These are phyloP conservation scores for Serendipita indica DNA, from an alignment of 768 basidiomycete genomes.

Conservation along the genomic window DNA sequence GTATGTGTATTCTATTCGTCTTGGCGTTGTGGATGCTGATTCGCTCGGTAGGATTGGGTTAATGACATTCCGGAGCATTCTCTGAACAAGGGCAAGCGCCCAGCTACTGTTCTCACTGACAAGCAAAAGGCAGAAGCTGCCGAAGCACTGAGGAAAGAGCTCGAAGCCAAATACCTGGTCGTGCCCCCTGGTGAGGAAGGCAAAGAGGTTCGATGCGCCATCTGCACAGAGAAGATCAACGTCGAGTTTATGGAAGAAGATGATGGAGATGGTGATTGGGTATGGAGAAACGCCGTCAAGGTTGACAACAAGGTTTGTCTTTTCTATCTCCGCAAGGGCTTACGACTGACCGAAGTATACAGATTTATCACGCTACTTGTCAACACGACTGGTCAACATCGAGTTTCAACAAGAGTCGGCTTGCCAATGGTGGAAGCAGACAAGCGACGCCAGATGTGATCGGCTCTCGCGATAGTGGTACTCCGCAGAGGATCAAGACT, in stretches of 20 bases:
- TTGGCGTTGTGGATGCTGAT: slow-evolving; percentile 2
- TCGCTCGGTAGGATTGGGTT: slow-evolving; percentile 64
- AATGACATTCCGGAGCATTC: slow-evolving; percentile 42
- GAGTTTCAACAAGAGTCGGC: slow-evolving; percentile 15
- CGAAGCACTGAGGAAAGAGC: slow-evolving; percentile 51
- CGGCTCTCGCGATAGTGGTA: neutral
- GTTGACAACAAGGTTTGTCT: slow-evolving; percentile 67
- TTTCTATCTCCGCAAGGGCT: slow-evolving; percentile 10
- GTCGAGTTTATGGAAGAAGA: slow-evolving; percentile 85
- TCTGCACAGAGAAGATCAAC: slow-evolving; percentile 89
- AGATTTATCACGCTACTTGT: slow-evolving; percentile 94
- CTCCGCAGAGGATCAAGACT: neutral
- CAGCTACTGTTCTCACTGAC: slow-evolving; percentile 31
- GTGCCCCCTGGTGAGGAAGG: slow-evolving; percentile 86
- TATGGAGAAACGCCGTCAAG: slow-evolving; percentile 83
- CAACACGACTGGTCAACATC: slow-evolving; percentile 43
- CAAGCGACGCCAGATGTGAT: slow-evolving; percentile 1
- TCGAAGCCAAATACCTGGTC: slow-evolving; percentile 70
- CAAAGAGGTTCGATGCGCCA: slow-evolving; percentile 71
- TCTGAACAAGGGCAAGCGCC: slow-evolving; percentile 49
- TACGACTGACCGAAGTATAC: neutral
- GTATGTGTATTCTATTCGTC: slow-evolving; percentile 31
- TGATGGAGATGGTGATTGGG: slow-evolving; percentile 79
- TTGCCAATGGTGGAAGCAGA: slow-evolving; percentile 2
- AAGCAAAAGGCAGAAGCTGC: slow-evolving; percentile 40